Conservation (phyloP, 2,329 filamentous ascomycete genomes). For the Epichloe glyceriae region DNA sequence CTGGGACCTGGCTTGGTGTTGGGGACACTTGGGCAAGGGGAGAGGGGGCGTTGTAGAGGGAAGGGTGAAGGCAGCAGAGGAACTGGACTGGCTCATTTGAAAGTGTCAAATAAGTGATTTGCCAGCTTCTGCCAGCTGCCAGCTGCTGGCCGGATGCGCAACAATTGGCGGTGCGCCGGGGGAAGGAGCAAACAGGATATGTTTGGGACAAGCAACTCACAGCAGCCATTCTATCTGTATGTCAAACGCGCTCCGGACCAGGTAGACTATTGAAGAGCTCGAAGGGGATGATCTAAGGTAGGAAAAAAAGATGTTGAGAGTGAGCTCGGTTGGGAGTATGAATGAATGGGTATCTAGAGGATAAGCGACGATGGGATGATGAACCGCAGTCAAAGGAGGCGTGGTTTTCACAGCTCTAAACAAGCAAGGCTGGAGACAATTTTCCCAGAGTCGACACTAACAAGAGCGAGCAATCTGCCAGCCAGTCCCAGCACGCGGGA, state of each 20-base stretch:
- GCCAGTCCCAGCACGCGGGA: background rate
- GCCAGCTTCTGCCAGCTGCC: slow-evolving; percentile 5
- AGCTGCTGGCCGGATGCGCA: background rate
- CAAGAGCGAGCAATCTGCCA: slow-evolving; percentile 9
- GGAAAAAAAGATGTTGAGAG: background rate
- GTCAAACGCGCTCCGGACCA: slow-evolving; percentile 12
- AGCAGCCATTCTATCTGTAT: slow-evolving; percentile 29
- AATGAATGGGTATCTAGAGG: slow-evolving; percentile 21
- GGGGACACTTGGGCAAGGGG: slow-evolving; percentile 1
- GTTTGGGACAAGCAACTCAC: slow-evolving; percentile 19
- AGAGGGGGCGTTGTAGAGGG: slow-evolving; percentile 5
- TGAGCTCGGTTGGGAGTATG: slow-evolving; percentile 11
- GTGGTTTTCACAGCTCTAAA: slow-evolving; percentile 20
- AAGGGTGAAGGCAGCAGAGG: slow-evolving; percentile 7
- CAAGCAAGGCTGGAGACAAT: slow-evolving; percentile 21
- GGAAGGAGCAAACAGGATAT: slow-evolving; percentile 4
- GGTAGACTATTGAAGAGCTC: slow-evolving; percentile 4
- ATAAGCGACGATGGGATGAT: slow-evolving; percentile 15
- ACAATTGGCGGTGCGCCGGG: slow-evolving; percentile 1
- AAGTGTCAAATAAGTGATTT: background rate
- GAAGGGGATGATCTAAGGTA: slow-evolving; percentile 1
- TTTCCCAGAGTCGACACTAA: slow-evolving; percentile 10
- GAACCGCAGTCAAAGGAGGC: slow-evolving; percentile 17
- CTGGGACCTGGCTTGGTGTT: background rate
- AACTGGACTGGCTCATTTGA: background rate